These are phyloP conservation scores for Panicum virgatum DNA, from an alignment of 202 grass and related monocot genomes.

Conservation along the genomic window DNA sequence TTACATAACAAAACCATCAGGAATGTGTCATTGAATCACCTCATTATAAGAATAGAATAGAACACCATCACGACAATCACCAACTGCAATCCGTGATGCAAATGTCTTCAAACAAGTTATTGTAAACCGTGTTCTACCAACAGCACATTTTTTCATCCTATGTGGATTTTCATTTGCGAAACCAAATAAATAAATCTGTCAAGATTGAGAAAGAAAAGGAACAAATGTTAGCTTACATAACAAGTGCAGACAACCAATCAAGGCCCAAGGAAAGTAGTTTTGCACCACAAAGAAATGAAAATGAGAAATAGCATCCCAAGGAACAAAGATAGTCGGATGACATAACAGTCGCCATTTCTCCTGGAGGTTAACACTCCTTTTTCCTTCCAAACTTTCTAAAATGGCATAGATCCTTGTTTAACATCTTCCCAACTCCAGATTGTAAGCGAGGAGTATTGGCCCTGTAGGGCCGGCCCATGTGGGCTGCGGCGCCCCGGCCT, in stretches of 20 bases:
- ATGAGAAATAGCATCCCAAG: slow-evolving; percentile 4
- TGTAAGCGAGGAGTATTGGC: no score
- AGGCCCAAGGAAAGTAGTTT: background rate
- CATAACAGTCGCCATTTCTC: background rate
- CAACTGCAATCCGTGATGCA: slow-evolving; percentile 79
- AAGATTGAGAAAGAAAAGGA: slow-evolving; percentile 41
- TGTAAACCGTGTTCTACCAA: slow-evolving; percentile 72
- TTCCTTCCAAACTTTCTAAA: background rate
- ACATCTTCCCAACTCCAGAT: background rate
- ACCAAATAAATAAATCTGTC: slow-evolving; percentile 81
- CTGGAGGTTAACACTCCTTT: background rate
- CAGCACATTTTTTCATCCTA: slow-evolving; percentile 70
- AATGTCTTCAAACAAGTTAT: slow-evolving; percentile 90
- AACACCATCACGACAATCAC: slow-evolving; percentile 99
- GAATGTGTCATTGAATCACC: slow-evolving; percentile 50
- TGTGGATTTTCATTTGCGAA: slow-evolving; percentile 83
- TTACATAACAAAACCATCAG: slow-evolving; percentile 22
- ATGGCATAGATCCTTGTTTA: background rate
- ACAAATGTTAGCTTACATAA: slow-evolving; percentile 36
- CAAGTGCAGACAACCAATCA: slow-evolving; percentile 18
- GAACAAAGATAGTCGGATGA: slow-evolving; percentile 9
- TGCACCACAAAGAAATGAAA: background rate
- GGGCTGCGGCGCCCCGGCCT: no score
- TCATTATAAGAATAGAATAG: slow-evolving; percentile 93
- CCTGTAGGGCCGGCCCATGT: no score